A percentile compares a stretch with the other conserved stretches of the same genome.
Conservation (phyloP, 306 rosid species). For the Calophaca sinica region DNA sequence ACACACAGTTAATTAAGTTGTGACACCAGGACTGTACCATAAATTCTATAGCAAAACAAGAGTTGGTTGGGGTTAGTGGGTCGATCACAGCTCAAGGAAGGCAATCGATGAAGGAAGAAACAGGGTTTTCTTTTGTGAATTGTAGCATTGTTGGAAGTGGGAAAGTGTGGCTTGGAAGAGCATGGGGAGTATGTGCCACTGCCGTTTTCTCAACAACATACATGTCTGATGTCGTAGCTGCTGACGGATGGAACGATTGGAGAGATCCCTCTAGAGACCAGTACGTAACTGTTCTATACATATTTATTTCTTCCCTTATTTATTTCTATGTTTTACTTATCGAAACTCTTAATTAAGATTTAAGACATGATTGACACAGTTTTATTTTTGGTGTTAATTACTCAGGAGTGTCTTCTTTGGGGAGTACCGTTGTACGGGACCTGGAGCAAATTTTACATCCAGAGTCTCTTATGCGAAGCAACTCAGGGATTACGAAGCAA, state of each 20-base stretch:
- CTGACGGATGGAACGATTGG: conserved; percentile 87
- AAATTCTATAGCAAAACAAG: conserved; percentile 62
- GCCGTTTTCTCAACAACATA: conserved; percentile 66
- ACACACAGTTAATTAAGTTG: background rate
- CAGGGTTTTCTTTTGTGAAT: conserved; percentile 82
- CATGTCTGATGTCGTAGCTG: conserved; percentile 70
- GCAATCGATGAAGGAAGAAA: conserved; percentile 54
- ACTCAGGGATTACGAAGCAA: conserved; percentile 65
- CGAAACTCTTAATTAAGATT: background rate
- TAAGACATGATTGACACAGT: background rate
- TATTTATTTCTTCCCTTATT: background rate
- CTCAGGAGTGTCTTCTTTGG: conserved; percentile 75
- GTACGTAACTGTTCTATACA: conserved; percentile 44
- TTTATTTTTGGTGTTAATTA: conserved; percentile 6
- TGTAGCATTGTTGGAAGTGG: conserved; percentile 78
- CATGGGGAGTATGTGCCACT: conserved; percentile 77
- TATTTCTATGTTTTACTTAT: background rate
- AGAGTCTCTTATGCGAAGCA: conserved; percentile 74
- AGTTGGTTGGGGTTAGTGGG: conserved; percentile 57
- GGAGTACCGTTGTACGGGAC: conserved; percentile 68
- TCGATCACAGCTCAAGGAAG: conserved; percentile 83
- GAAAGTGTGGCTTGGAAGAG: conserved; percentile 87
- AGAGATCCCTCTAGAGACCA: conserved; percentile 68
- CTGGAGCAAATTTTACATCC: conserved; percentile 60
- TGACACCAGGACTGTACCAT: conserved; percentile 63